Evolutionary conservation across 257 asterid species (phyloP), one percentile per base, ranked within the genome.

Genomic region (Solanum peruvianum): DNA sequence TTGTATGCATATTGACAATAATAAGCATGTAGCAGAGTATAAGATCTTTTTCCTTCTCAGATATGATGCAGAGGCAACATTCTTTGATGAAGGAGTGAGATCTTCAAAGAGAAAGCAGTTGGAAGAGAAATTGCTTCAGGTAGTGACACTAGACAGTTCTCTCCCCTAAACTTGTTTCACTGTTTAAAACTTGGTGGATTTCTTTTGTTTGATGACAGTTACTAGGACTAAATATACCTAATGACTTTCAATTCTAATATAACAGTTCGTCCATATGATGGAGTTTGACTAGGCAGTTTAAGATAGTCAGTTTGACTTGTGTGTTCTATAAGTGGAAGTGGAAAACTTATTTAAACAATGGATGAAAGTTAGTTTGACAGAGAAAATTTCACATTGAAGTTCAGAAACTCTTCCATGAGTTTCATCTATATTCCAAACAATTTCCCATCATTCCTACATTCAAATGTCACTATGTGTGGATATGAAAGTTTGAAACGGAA

Each of bases 71-170:
- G 99, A 97, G 92, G 96, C 98, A n/a, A 92, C 98, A 83, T 97
- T 92, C 90, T 97, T 96, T 87, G 99, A 97, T 75, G 99, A 95
- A 89, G 93, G 98, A 89, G 99, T 96, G 56, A 91, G 98, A 91
- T 88, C 94, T 90, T 91, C 95, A 35, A 96, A 96, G 92, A 91
- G 96, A 88, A 93, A 91, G 89, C 99, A 95, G 83, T 91, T 97
- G 93, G 99, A 97, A 91, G 99, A 97, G 86, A 97, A 95, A 91
- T 94, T 96, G 88, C 91, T 97, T 92, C 99, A 95, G 88, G 99
- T 96, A 95, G 90, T 88, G 86, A 85, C 0, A 11, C 42, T 18
- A 29, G 29, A 47, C 67, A 29, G 1, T 3, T 39, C 85, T 80
- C 64, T 81, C 85, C 69, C 44, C 18, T 29, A 81, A 81, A 81